Percentiles rank a stretch among this genome's conserved stretches.
Evolutionary conservation across 192 early-diverging fungal species (phyloP).

Genomic region (Globomyces pollinis-pini): DNA sequence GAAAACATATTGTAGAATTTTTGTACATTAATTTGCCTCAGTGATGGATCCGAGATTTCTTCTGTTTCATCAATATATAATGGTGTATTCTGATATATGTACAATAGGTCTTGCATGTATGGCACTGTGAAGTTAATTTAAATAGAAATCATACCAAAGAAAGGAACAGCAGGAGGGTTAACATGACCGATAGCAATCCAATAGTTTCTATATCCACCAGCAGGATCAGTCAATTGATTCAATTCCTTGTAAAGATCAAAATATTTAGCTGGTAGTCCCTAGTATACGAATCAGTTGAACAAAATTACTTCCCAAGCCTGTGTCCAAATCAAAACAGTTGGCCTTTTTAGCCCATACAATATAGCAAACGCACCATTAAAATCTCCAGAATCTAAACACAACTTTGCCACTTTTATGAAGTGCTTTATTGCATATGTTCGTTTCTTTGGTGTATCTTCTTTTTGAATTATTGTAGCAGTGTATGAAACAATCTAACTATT

Average conservation of each 20-base stretch:
- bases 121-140: conserved; percentile 30
- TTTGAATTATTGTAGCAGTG: conserved; percentile 29
- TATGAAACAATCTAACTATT: conserved; percentile 28
- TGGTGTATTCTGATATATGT: conserved; percentile 36
- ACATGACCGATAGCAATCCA: conserved; percentile 33
- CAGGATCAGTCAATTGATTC: conserved; percentile 28
- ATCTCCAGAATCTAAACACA: conserved; percentile 35
- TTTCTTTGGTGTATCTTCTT: conserved; percentile 41
- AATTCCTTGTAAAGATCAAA: conserved; percentile 33
- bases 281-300: no score
- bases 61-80: conserved; percentile 22
- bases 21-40: conserved; percentile 31
- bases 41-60: not conserved
- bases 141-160: conserved; percentile 29
- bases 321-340: conserved; percentile 19
- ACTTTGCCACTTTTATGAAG: conserved; percentile 42
- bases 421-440: conserved; percentile 32
- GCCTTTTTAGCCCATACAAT: conserved; percentile 31
- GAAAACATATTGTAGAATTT: conserved; percentile 46
- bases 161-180: conserved; percentile 40
- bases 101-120: conserved; percentile 44
- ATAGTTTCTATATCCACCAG: conserved; percentile 32
- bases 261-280: conserved; percentile 33
- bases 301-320: conserved; percentile 42
- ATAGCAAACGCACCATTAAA: conserved; percentile 39